phyloP scores from a whole-genome alignment of 2,329 filamentous ascomycete species.

The Lecanosticta acicola region DNA sequence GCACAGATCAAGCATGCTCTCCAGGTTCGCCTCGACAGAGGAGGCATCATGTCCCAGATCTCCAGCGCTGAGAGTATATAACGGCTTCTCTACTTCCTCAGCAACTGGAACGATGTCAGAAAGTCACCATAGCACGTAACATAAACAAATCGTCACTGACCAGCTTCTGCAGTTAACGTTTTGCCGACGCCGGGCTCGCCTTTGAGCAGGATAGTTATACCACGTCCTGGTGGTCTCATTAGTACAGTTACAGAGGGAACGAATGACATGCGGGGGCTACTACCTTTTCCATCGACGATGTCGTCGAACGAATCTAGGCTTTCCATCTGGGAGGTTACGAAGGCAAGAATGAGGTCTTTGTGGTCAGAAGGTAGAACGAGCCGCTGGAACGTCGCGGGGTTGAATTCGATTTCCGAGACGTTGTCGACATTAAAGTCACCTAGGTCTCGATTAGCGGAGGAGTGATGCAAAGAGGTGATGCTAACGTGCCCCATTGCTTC shows the following conservation, averaged over 20 bases:
- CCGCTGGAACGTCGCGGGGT: slow-evolving; percentile 28
- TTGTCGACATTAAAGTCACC: slow-evolving; percentile 16
- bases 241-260: not conserved
- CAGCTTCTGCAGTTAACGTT: slow-evolving; percentile 22
- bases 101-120: slow-evolving; percentile 20
- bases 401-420: slow-evolving; percentile 28
- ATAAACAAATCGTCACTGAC: not conserved
- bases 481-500: slow-evolving; percentile 30
- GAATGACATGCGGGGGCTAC: not conserved
- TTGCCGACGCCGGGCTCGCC: slow-evolving; percentile 37
- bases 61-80: slow-evolving; percentile 31
- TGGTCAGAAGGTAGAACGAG: slow-evolving; percentile 25
- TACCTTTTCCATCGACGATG: slow-evolving; percentile 32
- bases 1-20: slow-evolving; percentile 39
- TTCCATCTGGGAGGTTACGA: slow-evolving; percentile 12
- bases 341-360: slow-evolving; percentile 14
- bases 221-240: slow-evolving; percentile 6
- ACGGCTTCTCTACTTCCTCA: slow-evolving; percentile 34
- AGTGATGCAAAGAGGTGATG: not conserved
- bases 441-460: not conserved
- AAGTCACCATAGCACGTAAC: not conserved
- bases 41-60: slow-evolving; percentile 16
- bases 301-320: slow-evolving; percentile 25
- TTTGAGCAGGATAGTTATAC: slow-evolving; percentile 34
- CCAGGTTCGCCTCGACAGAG: slow-evolving; percentile 15